Base-by-base conservation (phyloP, 2,329 filamentous ascomycete species). In the Epichloe bromicola region DNA sequence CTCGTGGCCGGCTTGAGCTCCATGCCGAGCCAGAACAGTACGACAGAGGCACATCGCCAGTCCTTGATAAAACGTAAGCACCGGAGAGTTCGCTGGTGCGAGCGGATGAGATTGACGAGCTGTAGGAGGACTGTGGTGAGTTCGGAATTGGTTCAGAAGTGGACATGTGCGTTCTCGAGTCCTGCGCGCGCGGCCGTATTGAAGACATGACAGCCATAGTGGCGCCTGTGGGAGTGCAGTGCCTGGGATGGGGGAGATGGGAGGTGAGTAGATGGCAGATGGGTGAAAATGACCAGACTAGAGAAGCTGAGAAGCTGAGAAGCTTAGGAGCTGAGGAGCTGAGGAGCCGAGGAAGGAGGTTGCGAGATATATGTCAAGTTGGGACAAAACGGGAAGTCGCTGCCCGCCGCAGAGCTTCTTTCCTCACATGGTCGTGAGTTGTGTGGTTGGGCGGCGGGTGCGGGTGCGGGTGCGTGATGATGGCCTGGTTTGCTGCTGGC, bases 11-110 rank as follows among this genome's bases (percentile, higher is more conserved):
- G 26, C 14, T 34, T 17, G 50, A 41, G 15, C 41, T 19, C 34
- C 10, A n/a, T 7, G 47, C 17, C 12, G 17, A 46, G 37, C n/a
- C 44, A 10, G 7, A 14, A 14, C 7, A 37, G 43, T 37, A 40
- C 4, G 49, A 42, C 2, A 30, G 41, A 20, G 46, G 34, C 2
- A 34, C 38, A 20, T 39, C 8, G 19, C 43, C 30, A 5, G 47
- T 47, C 4, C 46, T 17, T 19, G 50, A 23, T 11, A 54, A 23
- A n/a, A 48, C 46, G 23, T 47, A 40, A 15, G 52, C 37, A 3
- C 46, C 41, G 33, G 52, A 54, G 7, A 54, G 46, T 20, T 46
- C 38, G 33, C 49, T 51, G 14, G 41, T 33, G 5, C 42, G 20
- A 20, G 46, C 40, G 8, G 52, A 51, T 6, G 52, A 52, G 3